Evolutionary conservation across 441 rosid genomes (phyloP), one percentile per base, ranked within the genome.

Genomic region (Gossypium aridum): DNA sequence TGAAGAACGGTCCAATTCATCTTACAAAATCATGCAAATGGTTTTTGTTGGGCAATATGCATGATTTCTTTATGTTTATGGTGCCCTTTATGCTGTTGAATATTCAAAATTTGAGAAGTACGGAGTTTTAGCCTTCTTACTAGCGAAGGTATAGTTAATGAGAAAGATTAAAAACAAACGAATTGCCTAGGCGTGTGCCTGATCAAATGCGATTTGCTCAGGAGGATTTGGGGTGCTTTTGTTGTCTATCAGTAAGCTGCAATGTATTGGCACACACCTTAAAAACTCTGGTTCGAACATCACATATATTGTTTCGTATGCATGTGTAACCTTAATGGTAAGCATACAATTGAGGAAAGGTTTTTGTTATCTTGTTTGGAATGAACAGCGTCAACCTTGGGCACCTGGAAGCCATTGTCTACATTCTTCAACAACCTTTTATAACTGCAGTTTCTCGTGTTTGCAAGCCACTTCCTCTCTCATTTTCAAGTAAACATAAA

Each of bases 401-500:
- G 20, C 93, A 95, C 76, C 79, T 95, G 25, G 98, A 95, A 71
- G 93, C 96, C 57, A 88, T 92, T 2, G 76, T 90, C 72, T 76
- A 81, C 69, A 68, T 95, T 66, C 86, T 92, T 4, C 88, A 78
- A 26, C 90, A 77, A 49, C 92, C 93, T 19, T 87, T 72, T 12
- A 71, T 91, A 16, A 79, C 83, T 16, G 96, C 89, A 60, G 93
- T 92, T 79, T 90, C 99, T 0, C 90, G 99, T 3, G 96, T 89
- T 57, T 95, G 97, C 83, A 90, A 91, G 83, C 83, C 90, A 13
- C 45, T 90, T 22, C 85, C 88, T 68, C 70, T 80, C 10, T 26
- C 85, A 13, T 25, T 66, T 31, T 70, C 68, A 4, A 70, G 22
- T 14, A 60, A 39, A 13, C 74, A 43, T 72, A 75, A 63, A 17